phyloP scores from a whole-genome alignment of 768 basidiomycete species.

The Xanthoconium purpureum region DNA sequence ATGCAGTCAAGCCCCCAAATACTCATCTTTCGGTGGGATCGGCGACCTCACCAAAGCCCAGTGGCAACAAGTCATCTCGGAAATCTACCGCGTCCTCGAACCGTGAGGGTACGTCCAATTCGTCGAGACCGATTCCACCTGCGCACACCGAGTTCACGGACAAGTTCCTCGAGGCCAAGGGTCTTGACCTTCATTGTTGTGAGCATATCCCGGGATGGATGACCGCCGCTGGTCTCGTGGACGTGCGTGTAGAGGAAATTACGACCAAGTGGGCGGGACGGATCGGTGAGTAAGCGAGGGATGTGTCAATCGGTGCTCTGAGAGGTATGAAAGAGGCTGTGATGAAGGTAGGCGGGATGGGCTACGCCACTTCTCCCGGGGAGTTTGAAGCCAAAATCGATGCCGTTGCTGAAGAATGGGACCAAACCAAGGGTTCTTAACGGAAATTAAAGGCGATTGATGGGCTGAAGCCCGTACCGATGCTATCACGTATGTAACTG shows the following conservation, averaged over 20 bases:
- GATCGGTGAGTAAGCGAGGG: background rate
- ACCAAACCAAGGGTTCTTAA: constrained; percentile 1
- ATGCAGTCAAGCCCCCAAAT: too few relatives aligned
- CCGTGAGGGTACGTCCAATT: constrained; percentile 33
- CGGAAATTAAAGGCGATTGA: constrained; percentile 3
- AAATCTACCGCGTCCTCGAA: constrained; percentile 30
- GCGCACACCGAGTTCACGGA: constrained; percentile 8
- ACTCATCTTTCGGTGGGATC: too few relatives aligned
- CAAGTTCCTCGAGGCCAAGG: constrained; percentile 7
- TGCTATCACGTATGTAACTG: too few relatives aligned
- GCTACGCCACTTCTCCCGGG: background rate
- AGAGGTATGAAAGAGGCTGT: too few relatives aligned
- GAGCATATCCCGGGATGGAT: constrained; percentile 11
- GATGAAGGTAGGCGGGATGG: background rate
- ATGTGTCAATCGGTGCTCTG: too few relatives aligned
- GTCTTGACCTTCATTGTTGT: constrained; percentile 8
- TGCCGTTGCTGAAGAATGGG: background rate
- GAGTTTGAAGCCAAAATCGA: background rate
- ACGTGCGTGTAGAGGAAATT: too few relatives aligned
- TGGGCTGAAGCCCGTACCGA: too few relatives aligned
- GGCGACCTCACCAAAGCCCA: constrained; percentile 23
- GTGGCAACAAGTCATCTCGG: constrained; percentile 23
- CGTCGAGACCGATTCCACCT: constrained; percentile 21
- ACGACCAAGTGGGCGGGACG: too few relatives aligned
- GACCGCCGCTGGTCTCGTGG: too few relatives aligned